Percentiles rank a stretch among this genome's conserved stretches.
Conservation (phyloP, 176 grass and related monocot species). For the Secale cereale region DNA sequence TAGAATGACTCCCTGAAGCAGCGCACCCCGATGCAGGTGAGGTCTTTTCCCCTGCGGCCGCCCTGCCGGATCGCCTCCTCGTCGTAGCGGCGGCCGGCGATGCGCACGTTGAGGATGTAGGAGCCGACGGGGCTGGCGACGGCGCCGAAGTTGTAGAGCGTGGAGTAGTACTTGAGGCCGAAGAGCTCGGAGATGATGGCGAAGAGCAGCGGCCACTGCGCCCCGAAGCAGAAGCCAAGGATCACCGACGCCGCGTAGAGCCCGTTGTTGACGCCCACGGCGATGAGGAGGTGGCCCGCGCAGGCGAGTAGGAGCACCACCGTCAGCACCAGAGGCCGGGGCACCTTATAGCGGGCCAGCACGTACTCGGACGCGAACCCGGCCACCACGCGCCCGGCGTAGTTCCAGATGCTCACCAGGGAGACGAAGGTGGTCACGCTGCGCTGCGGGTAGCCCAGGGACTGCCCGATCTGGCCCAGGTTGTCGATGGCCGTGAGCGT, state of each 20-base stretch:
- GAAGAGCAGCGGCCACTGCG: slow-evolving; percentile 75
- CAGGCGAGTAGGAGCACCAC: slow-evolving; percentile 42
- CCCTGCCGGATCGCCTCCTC: slow-evolving; percentile 47
- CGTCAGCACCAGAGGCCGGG: slow-evolving; percentile 47
- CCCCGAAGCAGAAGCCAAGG: slow-evolving; percentile 74
- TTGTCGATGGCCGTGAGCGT: slow-evolving; percentile 86
- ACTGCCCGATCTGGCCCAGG: slow-evolving; percentile 78
- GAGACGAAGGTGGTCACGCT: slow-evolving; percentile 62
- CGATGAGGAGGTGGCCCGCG: slow-evolving; percentile 67
- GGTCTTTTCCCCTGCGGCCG: neutral
- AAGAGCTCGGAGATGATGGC: slow-evolving; percentile 81
- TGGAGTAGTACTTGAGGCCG: slow-evolving; percentile 89
- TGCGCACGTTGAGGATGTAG: slow-evolving; percentile 64
- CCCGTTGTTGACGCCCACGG: slow-evolving; percentile 39
- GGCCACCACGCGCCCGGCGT: slow-evolving; percentile 46
- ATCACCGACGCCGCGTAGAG: slow-evolving; percentile 72
- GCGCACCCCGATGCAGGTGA: slow-evolving; percentile 51
- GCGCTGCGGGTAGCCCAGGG: slow-evolving; percentile 57
- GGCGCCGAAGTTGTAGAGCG: slow-evolving; percentile 77
- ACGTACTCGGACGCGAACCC: slow-evolving; percentile 72
- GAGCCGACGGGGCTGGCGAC: slow-evolving; percentile 66
- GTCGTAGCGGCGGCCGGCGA: slow-evolving; percentile 44
- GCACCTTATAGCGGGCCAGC: slow-evolving; percentile 47
- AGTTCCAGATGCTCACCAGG: slow-evolving; percentile 92
- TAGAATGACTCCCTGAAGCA: slow-evolving; percentile 66